Evolutionary conservation across 2,329 filamentous ascomycete species (phyloP), one percentile per base, ranked within the genome.

Genomic region (Verticillium nonalfalfae): DNA sequence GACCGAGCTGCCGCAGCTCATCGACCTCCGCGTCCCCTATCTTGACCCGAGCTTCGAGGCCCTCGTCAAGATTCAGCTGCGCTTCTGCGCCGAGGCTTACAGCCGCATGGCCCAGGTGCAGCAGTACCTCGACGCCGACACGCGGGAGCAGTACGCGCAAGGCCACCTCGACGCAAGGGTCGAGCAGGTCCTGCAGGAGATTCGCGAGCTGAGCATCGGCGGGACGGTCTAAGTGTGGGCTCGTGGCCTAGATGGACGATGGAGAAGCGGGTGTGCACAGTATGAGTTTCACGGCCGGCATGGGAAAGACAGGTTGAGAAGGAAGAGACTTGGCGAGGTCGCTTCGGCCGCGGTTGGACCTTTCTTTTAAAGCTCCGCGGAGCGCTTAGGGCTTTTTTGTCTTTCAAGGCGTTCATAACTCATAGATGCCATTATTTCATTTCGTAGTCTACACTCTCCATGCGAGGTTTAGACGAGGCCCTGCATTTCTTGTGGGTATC

Each of bases 81-180:
- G 95, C 40, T 99, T 99, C 80, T 99, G 96, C 71, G 95, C 96
- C 7, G 95, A 99, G 78, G 95, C 95, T 1, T 99, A 99, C 77
- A 93, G 89, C 64, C 85, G 95, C 57, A 99, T 99, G 95, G 95
- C 96, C 33, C 96, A 99, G 79, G 96, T 99, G 61, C 95, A 99
- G 79, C 95, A 99, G 78, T 98, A 97, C 74, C 83, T 99, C 36
- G 95, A 98, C 73, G 90, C 94, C 35, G 93, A 97, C 72, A 98
- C 94, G 59, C 85, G 95, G 75, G 95, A 99, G 67, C 90, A 97
- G 77, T 99, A 99, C 75, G 95, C 95, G 1, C 88, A 93, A 69
- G 95, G 95, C 33, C 91, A 97, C 67, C 79, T 99, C 68, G 95
- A 99, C 74, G 90, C 88, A 63, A 81, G 92, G 66, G 95, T 99